A percentile compares a stretch with the other conserved stretches of the same genome.
Conservation (phyloP, 129 eudicot species). For the Escallonia herrerae region DNA sequence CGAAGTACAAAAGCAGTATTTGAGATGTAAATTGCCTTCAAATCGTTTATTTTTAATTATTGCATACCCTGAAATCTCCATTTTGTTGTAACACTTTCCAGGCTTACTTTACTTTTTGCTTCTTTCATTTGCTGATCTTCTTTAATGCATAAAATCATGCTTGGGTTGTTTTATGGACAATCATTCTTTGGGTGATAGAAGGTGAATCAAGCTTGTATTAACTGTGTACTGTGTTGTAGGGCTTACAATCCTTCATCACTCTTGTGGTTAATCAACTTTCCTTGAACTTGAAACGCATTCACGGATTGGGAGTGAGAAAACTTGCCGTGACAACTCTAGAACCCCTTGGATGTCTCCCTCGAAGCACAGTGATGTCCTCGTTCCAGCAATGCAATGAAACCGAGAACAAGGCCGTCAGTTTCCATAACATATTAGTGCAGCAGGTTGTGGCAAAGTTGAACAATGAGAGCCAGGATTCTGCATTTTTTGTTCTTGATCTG, state of each 20-base stretch:
- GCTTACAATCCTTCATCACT: slow-evolving; percentile 38
- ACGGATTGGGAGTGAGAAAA: slow-evolving; percentile 40
- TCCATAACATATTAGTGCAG: slow-evolving; percentile 58
- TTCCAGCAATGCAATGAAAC: slow-evolving; percentile 61
- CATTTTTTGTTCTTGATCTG: slow-evolving; percentile 50
- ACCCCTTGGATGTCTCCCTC: slow-evolving; percentile 84
- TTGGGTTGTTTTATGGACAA: no score
- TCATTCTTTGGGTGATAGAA: neutral
- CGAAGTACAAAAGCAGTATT: no score
- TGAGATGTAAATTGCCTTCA: no score
- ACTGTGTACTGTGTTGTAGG: slow-evolving; percentile 21
- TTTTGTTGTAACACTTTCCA: no score
- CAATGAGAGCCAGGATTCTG: slow-evolving; percentile 31
- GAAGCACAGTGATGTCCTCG: slow-evolving; percentile 21
- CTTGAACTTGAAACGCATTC: slow-evolving; percentile 34
- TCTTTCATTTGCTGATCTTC: no score
- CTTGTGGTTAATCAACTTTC: slow-evolving; percentile 53
- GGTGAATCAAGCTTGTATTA: neutral
- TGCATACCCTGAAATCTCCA: no score
- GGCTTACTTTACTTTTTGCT: no score
- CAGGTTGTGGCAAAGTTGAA: slow-evolving; percentile 47
- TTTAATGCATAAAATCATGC: no score
- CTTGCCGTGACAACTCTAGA: slow-evolving; percentile 41
- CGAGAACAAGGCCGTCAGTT: slow-evolving; percentile 27
- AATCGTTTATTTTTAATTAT: no score